These are phyloP conservation scores for Rhodotorula toruloides DNA, from an alignment of 768 basidiomycete species.

Conservation along the genomic window DNA sequence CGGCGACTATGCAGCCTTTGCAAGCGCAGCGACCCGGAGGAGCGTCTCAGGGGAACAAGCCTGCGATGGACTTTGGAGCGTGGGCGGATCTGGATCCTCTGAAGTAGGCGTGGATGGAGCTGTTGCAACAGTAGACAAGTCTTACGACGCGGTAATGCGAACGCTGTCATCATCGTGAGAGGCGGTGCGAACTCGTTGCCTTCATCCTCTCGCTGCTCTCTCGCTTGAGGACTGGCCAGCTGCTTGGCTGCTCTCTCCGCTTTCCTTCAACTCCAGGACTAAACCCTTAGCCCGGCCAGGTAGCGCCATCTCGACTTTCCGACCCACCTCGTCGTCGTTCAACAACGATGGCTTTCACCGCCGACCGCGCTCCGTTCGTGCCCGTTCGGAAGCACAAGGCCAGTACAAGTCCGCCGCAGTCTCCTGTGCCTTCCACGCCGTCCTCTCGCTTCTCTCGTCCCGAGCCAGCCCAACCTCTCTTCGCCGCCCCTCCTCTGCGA, in stretches of 20 bases:
- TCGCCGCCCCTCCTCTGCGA: not conserved
- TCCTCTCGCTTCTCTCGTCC: not conserved
- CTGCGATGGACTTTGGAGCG: constrained; percentile 10
- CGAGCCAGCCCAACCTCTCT: not conserved
- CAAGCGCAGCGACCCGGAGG: constrained; percentile 5
- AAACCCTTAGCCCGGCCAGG: too few relatives aligned
- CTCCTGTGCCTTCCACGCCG: not conserved
- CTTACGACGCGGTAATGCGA: too few relatives aligned
- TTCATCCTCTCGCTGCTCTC: too few relatives aligned
- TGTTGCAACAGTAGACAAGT: too few relatives aligned
- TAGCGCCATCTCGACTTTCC: too few relatives aligned
- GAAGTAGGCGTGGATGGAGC: constrained; percentile 20
- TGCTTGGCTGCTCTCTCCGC: too few relatives aligned
- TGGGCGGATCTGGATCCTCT: constrained; percentile 38
- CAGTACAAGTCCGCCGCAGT: not conserved
- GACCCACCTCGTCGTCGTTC: too few relatives aligned
- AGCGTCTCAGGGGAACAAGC: not conserved
- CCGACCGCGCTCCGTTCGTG: constrained; percentile 5
- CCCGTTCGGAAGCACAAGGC: constrained; percentile 9
- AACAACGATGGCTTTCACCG: too few relatives aligned
- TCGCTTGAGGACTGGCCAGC: too few relatives aligned
- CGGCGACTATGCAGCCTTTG: not conserved
- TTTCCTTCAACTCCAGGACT: too few relatives aligned
- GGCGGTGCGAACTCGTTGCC: too few relatives aligned
- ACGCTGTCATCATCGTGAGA: too few relatives aligned